Evolutionary conservation across 2,329 filamentous ascomycete genomes (phyloP).

Genomic region (Colletotrichum orchidophilum): DNA sequence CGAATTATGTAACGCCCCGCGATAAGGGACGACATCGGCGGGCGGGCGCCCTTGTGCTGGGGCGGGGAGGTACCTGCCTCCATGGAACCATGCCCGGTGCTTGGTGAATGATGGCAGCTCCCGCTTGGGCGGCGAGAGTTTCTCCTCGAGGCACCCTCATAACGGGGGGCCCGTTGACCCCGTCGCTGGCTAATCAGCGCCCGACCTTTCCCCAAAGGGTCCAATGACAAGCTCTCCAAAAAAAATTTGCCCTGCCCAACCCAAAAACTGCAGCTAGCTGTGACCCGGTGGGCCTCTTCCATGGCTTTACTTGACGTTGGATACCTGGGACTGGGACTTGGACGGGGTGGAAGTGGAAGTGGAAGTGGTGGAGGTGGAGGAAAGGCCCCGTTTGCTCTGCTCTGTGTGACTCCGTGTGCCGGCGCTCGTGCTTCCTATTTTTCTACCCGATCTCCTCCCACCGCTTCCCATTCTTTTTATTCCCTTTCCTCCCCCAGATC

Average conservation of each 20-base stretch:
- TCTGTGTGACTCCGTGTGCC: constrained; percentile 28
- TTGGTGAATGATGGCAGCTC: neutral
- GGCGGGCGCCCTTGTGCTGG: neutral
- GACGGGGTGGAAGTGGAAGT: neutral
- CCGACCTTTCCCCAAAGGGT: constrained; percentile 17
- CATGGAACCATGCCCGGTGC: neutral
- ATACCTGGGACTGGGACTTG: neutral
- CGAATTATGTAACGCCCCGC: constrained; percentile 27
- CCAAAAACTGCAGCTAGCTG: constrained; percentile 4
- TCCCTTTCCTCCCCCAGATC: constrained; percentile 15
- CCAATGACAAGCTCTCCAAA: constrained; percentile 34
- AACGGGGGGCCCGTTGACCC: constrained; percentile 1
- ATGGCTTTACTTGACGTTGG: neutral
- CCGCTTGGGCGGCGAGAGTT: constrained; percentile 5
- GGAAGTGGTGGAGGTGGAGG: neutral
- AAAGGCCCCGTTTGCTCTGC: neutral
- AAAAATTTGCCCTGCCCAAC: constrained; percentile 23
- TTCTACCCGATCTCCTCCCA: constrained; percentile 25
- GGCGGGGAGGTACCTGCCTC: neutral
- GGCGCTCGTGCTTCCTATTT: constrained; percentile 26
- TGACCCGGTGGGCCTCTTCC: neutral
- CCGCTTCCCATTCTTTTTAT: constrained; percentile 33
- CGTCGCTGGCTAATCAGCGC: constrained; percentile 17
- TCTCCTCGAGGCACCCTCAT: constrained; percentile 12
- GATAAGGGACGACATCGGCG: constrained; percentile 32